Conservation (phyloP, 2,329 filamentous ascomycete genomes). For the Nigrospora sphaerica region DNA sequence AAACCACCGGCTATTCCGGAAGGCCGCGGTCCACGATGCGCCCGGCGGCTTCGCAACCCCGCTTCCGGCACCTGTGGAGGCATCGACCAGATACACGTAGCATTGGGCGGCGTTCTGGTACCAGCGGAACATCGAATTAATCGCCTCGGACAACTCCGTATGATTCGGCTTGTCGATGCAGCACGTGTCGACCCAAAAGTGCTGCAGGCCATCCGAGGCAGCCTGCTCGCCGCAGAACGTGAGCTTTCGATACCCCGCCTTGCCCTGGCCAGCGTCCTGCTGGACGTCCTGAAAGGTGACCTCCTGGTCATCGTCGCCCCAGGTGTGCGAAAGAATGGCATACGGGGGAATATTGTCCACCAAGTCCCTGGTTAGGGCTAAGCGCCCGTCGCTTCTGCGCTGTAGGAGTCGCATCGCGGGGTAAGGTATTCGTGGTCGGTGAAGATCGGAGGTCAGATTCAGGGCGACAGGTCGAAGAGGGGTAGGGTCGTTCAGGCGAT, state of each 20-base stretch:
- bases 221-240: neutral
- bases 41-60: neutral
- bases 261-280: neutral
- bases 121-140: constrained; percentile 2
- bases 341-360: neutral
- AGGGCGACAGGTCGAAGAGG: too few relatives aligned
- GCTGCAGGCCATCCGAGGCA: neutral
- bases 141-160: neutral
- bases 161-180: constrained; percentile 1
- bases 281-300: neutral
- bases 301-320: neutral
- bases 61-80: neutral
- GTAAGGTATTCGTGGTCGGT: too few relatives aligned
- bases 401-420: too few relatives aligned
- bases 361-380: too few relatives aligned
- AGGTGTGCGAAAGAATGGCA: constrained; percentile 1
- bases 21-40: neutral
- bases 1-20: neutral
- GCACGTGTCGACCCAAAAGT: constrained; percentile 3
- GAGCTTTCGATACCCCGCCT: neutral
- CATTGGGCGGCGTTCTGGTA: neutral
- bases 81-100: constrained; percentile 1
- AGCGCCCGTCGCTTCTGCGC: too few relatives aligned
- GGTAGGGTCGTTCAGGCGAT: too few relatives aligned
- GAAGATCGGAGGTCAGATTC: too few relatives aligned